Base-by-base conservation (phyloP, 768 basidiomycete species). In the Calocybe indica region DNA sequence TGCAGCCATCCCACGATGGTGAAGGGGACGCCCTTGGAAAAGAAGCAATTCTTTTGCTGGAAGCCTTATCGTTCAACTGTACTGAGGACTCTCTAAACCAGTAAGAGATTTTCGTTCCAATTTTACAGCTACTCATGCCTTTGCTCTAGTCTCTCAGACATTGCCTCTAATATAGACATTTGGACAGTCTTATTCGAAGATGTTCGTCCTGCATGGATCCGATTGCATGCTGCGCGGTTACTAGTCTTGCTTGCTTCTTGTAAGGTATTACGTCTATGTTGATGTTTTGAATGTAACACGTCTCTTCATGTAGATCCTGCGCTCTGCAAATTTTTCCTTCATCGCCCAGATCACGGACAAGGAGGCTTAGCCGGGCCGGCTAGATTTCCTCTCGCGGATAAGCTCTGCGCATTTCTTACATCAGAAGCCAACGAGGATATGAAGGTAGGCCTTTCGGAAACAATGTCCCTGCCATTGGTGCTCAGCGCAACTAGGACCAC, bases 221-320 rank as follows among this genome's bases (percentile, higher is more conserved):
- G 86, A 6, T 60, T 65, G 40, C 69, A 72, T 9, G 67, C 71
- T 35, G 62, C 72, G 12, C 73, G 76, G n/a, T 52, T 83, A 10
- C 63, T 89, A 28, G 59, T 75, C 12, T 61, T 80, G 45, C 58
- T 86, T 36, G 77, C 78, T 13, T 76, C 77, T 33, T 71, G 80
- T 83, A 55, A 51, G 82, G 66, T 42, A 22, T 53, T 52, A 33
- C 41, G 47, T 6, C 9, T 37, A 41, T 41, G 28, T 15, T 43
- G 38, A 14, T 32, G 30, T 6, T 22, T 22, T 22, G 22, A 4
- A 22, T 22, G 22, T 22, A 22, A 22, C 22, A 4, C 22, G 4
- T 22, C 22, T 22, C 22, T 22, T 22, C 22, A 13, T 37, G 29
- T 35, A 83, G 81, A 77, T 57, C 60, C 61, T 40, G 52, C 53